Conservation (phyloP, 2,329 filamentous ascomycete species). For the Cladobotryum protrusum region DNA sequence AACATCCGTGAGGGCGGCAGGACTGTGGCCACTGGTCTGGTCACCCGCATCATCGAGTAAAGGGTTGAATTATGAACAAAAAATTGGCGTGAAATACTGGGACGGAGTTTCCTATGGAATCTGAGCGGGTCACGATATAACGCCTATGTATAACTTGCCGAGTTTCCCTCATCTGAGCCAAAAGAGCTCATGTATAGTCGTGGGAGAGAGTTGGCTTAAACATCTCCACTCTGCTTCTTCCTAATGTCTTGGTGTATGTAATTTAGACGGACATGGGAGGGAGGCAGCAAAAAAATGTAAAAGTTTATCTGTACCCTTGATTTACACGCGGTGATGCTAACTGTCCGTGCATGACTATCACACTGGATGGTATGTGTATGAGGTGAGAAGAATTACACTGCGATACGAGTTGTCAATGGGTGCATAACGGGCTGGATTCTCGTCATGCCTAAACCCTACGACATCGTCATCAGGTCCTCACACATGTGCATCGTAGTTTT, state of each 20-base stretch:
- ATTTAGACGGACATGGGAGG: conserved; percentile 24
- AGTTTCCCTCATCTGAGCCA: conserved; percentile 22
- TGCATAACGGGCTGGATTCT: no score
- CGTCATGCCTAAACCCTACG: no score
- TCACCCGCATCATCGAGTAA: conserved; percentile 66
- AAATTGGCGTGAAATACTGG: conserved; percentile 2
- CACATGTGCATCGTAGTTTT: no score
- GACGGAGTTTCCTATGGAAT: conserved; percentile 9
- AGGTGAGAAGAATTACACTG: no score
- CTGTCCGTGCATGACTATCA: no score
- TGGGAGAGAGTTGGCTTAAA: conserved; percentile 23
- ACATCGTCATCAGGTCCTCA: no score
- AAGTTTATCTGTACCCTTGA: not conserved
- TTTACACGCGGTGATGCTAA: not conserved
- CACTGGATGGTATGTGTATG: no score
- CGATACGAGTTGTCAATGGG: no score
- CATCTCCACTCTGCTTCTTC: conserved; percentile 39
- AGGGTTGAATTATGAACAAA: conserved; percentile 9
- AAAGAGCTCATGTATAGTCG: conserved; percentile 32
- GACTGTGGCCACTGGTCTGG: conserved; percentile 76
- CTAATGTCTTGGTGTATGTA: conserved; percentile 30
- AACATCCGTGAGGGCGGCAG: conserved; percentile 96
- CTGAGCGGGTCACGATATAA: conserved; percentile 1
- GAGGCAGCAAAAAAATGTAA: conserved; percentile 10
- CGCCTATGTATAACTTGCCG: not conserved